Base-by-base conservation (phyloP, 495 filamentous ascomycete species). In the Cladorrhinum samala region DNA sequence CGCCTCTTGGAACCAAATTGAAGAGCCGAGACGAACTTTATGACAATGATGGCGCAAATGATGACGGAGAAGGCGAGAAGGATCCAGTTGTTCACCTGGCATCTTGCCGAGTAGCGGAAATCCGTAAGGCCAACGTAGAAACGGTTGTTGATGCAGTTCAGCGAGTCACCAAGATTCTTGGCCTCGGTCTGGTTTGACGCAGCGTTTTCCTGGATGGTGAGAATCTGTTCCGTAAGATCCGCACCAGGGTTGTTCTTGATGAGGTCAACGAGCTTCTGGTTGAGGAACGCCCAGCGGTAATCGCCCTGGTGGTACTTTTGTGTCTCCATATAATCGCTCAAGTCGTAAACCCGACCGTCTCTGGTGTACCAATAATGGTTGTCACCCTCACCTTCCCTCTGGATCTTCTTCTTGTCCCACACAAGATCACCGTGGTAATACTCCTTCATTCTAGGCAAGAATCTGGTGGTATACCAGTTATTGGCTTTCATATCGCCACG, bases 1-100 rank as follows among this genome's bases (percentile, higher is more conserved):
- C 89, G 87, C 24, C 87, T 84, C 72, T 96, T 96, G 44, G 88
- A 86, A 16, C 93, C 92, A 55, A 98, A 85, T 65, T 98, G 93
- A 21, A 98, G 77, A 41, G 93, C 93, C 50, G 93, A 86, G 60
- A 98, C 68, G 76, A 98, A 98, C 72, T 97, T 98, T 69, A 85
- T 73, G 14, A 85, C 58, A 52, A 97, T 88, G 49, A 96, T 88
- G 11, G 78, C 49, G 62, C 86, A 88, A 39, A 98, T 75, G 21
- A 96, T 73, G 58, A 91, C 75, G 38, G 90, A 86, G 66, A 96
- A 95, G 2, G 84, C 81, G 25, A 96, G 78, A 21, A 98, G 78
- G 61, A 96, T 84, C 69, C 88, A 96, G 66, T 92, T 93, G 72
- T 95, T 96, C 60, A 91, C 86, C 59, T 87, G 84, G 66, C 93